Evolutionary conservation across 2,329 filamentous ascomycete genomes (phyloP).

Genomic region (Phialophora tarda): DNA sequence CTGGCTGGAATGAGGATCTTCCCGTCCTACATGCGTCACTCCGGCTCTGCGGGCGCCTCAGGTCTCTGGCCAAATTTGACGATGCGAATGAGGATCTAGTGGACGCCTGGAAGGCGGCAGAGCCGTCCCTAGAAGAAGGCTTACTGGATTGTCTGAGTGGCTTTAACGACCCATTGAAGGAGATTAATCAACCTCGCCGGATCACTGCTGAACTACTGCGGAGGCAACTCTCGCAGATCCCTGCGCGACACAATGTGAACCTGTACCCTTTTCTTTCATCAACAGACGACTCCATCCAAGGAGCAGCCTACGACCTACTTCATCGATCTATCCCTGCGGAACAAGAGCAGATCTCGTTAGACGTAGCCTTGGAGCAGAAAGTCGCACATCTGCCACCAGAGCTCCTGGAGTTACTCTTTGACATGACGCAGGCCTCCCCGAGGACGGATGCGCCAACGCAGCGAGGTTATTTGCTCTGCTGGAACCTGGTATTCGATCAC

Average conservation of each 20-base stretch:
- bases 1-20: slow-evolving; percentile 57
- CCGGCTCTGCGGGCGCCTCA: slow-evolving; percentile 69
- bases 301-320: slow-evolving; percentile 78
- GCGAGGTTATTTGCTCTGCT: slow-evolving; percentile 82
- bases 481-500: slow-evolving; percentile 88
- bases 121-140: slow-evolving; percentile 61
- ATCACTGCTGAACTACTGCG: slow-evolving; percentile 78
- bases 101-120: slow-evolving; percentile 70
- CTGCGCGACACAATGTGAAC: slow-evolving; percentile 63
- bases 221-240: slow-evolving; percentile 62
- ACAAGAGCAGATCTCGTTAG: slow-evolving; percentile 82
- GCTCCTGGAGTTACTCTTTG: slow-evolving; percentile 79
- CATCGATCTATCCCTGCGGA: slow-evolving; percentile 76
- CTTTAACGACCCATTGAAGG: slow-evolving; percentile 60
- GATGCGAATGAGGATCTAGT: slow-evolving; percentile 77
- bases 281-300: slow-evolving; percentile 75
- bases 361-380: slow-evolving; percentile 62
- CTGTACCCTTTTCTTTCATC: slow-evolving; percentile 79
- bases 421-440: slow-evolving; percentile 69
- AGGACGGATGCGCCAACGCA: slow-evolving; percentile 70
- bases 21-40: slow-evolving; percentile 74
- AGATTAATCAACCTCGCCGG: slow-evolving; percentile 62
- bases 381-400: slow-evolving; percentile 78
- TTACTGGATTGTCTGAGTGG: slow-evolving; percentile 60
- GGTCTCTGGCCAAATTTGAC: slow-evolving; percentile 58